A percentile compares a stretch with the other conserved stretches of the same genome.
Conservation (phyloP, 345 rosid genomes). For the Draba incana region DNA sequence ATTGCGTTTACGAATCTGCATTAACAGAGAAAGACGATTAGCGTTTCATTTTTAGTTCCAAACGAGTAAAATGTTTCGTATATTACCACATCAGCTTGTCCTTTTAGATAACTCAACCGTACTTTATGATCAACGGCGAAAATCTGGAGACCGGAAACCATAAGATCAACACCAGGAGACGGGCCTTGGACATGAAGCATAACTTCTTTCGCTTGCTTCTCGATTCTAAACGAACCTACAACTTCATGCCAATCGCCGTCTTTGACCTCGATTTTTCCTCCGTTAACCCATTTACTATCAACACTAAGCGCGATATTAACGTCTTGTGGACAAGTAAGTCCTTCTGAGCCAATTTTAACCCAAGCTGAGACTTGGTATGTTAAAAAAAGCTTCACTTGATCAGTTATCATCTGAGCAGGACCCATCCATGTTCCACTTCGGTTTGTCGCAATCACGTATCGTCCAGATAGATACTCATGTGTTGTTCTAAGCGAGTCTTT, state of each 20-base stretch:
- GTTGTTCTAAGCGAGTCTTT: conserved; percentile 70
- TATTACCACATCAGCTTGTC: conserved; percentile 67
- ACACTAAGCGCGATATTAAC: conserved; percentile 88
- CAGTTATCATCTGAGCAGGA: conserved; percentile 90
- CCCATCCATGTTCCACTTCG: conserved; percentile 97
- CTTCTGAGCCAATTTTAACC: conserved; percentile 70
- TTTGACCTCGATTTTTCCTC: conserved; percentile 77
- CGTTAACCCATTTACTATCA: conserved; percentile 90
- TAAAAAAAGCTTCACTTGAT: conserved; percentile 67
- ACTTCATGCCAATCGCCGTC: conserved; percentile 88
- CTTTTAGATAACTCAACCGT: conserved; percentile 63
- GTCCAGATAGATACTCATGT: conserved; percentile 72
- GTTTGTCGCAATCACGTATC: conserved; percentile 66
- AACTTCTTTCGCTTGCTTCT: conserved; percentile 75
- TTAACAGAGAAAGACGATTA: neutral
- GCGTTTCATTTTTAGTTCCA: no score
- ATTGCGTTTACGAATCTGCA: conserved; percentile 85
- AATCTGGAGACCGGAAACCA: conserved; percentile 85
- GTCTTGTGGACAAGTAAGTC: conserved; percentile 61
- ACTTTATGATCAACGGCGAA: conserved; percentile 70
- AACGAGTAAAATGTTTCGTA: conserved; percentile 4
- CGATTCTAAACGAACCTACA: conserved; percentile 90
- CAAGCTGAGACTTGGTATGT: conserved; percentile 96
- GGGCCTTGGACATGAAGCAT: conserved; percentile 92
- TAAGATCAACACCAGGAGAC: conserved; percentile 69